These are phyloP conservation scores for Penicillium frequentans DNA, from an alignment of 2,329 filamentous ascomycete genomes.

Conservation along the genomic window DNA sequence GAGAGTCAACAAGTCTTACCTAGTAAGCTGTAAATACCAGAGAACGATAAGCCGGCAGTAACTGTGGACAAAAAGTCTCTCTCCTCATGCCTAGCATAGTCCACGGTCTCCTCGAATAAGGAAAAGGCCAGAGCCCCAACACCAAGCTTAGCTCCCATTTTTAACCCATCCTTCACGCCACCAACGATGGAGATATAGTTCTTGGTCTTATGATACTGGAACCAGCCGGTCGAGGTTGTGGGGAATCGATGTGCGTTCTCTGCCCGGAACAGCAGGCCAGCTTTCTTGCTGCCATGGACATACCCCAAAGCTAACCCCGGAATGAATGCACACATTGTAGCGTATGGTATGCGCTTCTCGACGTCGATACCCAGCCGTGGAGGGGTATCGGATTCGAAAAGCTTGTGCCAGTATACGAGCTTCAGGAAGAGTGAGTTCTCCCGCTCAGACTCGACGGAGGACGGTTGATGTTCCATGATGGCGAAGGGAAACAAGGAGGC, in stretches of 20 bases:
- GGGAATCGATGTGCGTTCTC: slow-evolving; percentile 96
- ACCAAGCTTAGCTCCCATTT: slow-evolving; percentile 69
- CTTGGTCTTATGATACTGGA: slow-evolving; percentile 97
- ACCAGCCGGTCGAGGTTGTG: slow-evolving; percentile 81
- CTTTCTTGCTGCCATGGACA: slow-evolving; percentile 69
- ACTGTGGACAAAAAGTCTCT: slow-evolving; percentile 80
- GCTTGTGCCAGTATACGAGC: slow-evolving; percentile 36
- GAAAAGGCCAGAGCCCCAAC: slow-evolving; percentile 77
- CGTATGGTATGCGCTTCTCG: slow-evolving; percentile 64
- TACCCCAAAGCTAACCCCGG: slow-evolving; percentile 71
- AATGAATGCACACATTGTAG: slow-evolving; percentile 62
- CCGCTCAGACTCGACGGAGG: slow-evolving; percentile 8
- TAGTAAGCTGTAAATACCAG: slow-evolving; percentile 83
- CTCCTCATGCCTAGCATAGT: slow-evolving; percentile 58
- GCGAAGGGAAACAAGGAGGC: neutral
- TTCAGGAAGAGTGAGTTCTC: slow-evolving; percentile 27
- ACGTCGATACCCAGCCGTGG: slow-evolving; percentile 63
- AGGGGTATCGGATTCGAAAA: slow-evolving; percentile 38
- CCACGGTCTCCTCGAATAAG: slow-evolving; percentile 79
- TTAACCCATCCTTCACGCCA: slow-evolving; percentile 74
- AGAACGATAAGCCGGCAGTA: slow-evolving; percentile 78
- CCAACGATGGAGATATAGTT: slow-evolving; percentile 84
- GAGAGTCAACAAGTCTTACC: slow-evolving; percentile 54
- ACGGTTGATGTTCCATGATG: slow-evolving; percentile 15
- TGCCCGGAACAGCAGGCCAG: slow-evolving; percentile 82